Percentiles rank a stretch among this genome's conserved stretches.
phyloP scores from a whole-genome alignment of 495 filamentous ascomycete species.

The Gamarada debralockiae region DNA sequence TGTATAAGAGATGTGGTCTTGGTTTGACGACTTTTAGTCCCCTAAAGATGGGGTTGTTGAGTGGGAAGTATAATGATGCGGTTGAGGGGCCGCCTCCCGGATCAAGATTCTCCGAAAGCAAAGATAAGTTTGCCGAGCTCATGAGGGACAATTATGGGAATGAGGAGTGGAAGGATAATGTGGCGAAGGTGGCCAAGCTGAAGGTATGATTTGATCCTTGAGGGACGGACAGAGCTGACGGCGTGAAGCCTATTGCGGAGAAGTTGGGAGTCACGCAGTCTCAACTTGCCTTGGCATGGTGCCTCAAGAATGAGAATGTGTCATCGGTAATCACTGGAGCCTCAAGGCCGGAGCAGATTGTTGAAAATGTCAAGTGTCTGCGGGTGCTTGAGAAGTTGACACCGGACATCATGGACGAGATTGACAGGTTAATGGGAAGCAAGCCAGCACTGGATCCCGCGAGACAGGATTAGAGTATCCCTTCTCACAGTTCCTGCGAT shows the following conservation, averaged over 20 bases:
- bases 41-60: slow-evolving; percentile 65
- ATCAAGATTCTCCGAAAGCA: slow-evolving; percentile 41
- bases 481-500: no score
- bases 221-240: slow-evolving; percentile 24
- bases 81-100: no score
- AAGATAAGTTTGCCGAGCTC: slow-evolving; percentile 16
- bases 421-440: slow-evolving; percentile 43
- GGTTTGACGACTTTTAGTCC: slow-evolving; percentile 71
- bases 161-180: slow-evolving; percentile 24
- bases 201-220: no score
- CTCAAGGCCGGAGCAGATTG: slow-evolving; percentile 64
- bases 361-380: slow-evolving; percentile 62
- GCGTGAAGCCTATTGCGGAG: slow-evolving; percentile 59
- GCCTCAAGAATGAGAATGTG: slow-evolving; percentile 71
- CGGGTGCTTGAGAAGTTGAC: slow-evolving; percentile 61
- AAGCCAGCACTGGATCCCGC: no score
- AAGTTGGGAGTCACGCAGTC: slow-evolving; percentile 55
- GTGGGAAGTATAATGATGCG: slow-evolving; percentile 76
- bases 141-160: slow-evolving; percentile 25
- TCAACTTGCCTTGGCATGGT: slow-evolving; percentile 69
- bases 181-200: slow-evolving; percentile 44
- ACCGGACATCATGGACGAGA: slow-evolving; percentile 64
- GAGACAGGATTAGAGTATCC: no score
- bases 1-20: slow-evolving; percentile 61
- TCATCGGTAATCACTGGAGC: slow-evolving; percentile 72